Conservation (phyloP, 2,329 filamentous ascomycete species). For the Coniochaeta prunicola region DNA sequence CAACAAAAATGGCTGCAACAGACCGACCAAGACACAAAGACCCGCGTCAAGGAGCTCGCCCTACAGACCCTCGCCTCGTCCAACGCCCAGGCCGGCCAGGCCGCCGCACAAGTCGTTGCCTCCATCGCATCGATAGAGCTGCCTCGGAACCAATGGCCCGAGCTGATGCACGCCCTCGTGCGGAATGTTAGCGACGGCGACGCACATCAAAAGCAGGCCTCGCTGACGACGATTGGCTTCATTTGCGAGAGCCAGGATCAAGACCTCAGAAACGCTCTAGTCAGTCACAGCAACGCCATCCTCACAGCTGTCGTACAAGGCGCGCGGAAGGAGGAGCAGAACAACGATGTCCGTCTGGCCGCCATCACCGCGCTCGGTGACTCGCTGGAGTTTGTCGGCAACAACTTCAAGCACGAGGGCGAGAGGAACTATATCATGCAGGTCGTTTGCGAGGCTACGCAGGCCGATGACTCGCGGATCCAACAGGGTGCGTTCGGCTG, state of each 20-base stretch:
- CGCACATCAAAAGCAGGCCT: slow-evolving; percentile 88
- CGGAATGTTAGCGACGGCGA: slow-evolving; percentile 84
- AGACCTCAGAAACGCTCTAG: slow-evolving; percentile 73
- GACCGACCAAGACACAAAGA: slow-evolving; percentile 75
- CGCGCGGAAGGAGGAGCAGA: slow-evolving; percentile 91
- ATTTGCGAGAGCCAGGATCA: slow-evolving; percentile 93
- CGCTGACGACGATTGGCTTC: slow-evolving; percentile 93
- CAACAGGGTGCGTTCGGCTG: slow-evolving; percentile 96
- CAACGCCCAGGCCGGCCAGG: slow-evolving; percentile 77
- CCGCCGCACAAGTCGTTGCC: slow-evolving; percentile 90
- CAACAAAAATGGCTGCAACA: slow-evolving; percentile 89
- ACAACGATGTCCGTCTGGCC: slow-evolving; percentile 81
- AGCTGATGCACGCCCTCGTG: slow-evolving; percentile 82
- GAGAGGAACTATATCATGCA: slow-evolving; percentile 99
- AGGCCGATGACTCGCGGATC: slow-evolving; percentile 83
- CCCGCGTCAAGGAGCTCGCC: slow-evolving; percentile 81
- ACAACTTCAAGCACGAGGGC: slow-evolving; percentile 98
- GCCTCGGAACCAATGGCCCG: slow-evolving; percentile 85
- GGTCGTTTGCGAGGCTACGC: slow-evolving; percentile 97
- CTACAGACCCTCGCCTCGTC: slow-evolving; percentile 76
- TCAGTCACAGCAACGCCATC: slow-evolving; percentile 92
- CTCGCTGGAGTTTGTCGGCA: slow-evolving; percentile 93
- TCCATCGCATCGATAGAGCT: slow-evolving; percentile 93
- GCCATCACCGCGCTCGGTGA: slow-evolving; percentile 93
- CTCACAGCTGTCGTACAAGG: slow-evolving; percentile 96